A percentile compares a stretch with the other conserved stretches of the same genome.
phyloP scores from a whole-genome alignment of 805 yeast genomes.

The Candida krabiensis region DNA sequence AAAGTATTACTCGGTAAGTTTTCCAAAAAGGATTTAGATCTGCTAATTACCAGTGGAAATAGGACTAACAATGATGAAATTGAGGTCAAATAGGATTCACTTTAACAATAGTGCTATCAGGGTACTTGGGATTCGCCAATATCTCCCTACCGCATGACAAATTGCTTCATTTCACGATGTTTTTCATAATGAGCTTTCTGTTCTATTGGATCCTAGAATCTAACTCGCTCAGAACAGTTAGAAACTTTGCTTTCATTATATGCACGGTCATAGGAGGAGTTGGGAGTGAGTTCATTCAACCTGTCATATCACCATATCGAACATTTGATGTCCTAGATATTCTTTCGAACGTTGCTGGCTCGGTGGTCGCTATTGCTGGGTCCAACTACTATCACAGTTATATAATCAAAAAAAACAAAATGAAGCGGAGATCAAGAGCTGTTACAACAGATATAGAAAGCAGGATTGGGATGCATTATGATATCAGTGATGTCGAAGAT shows the following conservation, averaged over 20 bases:
- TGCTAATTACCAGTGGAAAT: not conserved
- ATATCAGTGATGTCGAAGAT: conserved; percentile 19
- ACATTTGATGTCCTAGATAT: conserved; percentile 41
- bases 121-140: conserved; percentile 52
- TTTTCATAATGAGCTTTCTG: conserved; percentile 44
- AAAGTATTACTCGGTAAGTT: conserved; percentile 7
- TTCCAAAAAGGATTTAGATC: not conserved
- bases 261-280: conserved; percentile 47
- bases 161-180: conserved; percentile 44
- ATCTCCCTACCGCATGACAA: conserved; percentile 49
- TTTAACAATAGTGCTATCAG: conserved; percentile 20
- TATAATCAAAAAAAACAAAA: conserved; percentile 9
- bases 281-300: conserved; percentile 50
- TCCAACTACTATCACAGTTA: conserved; percentile 20
- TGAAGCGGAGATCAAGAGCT: conserved; percentile 7
- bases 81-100: conserved; percentile 19
- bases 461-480: conserved; percentile 13
- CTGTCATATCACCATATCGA: conserved; percentile 41
- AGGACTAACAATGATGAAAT: not conserved
- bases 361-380: conserved; percentile 22
- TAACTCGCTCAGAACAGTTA: conserved; percentile 30
- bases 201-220: conserved; percentile 48
- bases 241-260: conserved; percentile 35
- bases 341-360: conserved; percentile 28
- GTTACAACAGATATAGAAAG: conserved; percentile 15